Base-by-base conservation (phyloP, 2,329 filamentous ascomycete genomes). In the Meredithiella fracta region DNA sequence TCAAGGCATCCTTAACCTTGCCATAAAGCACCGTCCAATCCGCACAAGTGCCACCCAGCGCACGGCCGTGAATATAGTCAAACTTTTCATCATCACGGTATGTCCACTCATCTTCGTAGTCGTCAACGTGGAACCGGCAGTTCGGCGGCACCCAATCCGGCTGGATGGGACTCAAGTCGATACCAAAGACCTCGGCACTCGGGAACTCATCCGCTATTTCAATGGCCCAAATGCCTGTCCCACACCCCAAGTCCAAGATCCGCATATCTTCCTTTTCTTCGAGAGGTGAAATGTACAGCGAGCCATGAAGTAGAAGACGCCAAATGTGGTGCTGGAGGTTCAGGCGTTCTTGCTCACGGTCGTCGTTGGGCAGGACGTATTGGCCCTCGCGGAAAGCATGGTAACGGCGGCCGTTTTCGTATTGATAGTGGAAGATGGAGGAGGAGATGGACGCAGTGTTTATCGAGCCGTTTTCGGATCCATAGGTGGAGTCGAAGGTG, bases 41-140 rank as follows among this genome's bases (percentile, higher is more conserved):
- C 1, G 64, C 59, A 1, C 65, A 67, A 1, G 67, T 67, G 8
- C 62, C 63, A 42, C 61, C 59, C 51, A 44, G 59, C 20, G 56
- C 51, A 6, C 59, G 58, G 3, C 56, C 59, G 54, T 60, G 59
- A 61, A 70, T 64, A 59, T 63, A 67, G 60, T 67, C 65, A 58
- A 67, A 68, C 25, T 61, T 62, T 26, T 67, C 63, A 62, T 78
- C 73, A 8, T 60, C 55, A 1, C 61, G 61, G 57, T 67, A 69
- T 60, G 70, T 67, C 70, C 70, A 72, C 20, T 65, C 62, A n/a
- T 75, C 70, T 63, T 80, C 78, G 37, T 77, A 75, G 62, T 85
- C 80, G 63, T 85, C 81, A 37, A 85, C 74, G 56, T 81, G 72
- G 61, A 85, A 85, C 57, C 75, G 72, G 58, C 80, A 77, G 61